Percentiles rank a stretch among this genome's conserved stretches.
Evolutionary conservation across 2,329 filamentous ascomycete genomes (phyloP).

Genomic region (Stemphylium beticola): DNA sequence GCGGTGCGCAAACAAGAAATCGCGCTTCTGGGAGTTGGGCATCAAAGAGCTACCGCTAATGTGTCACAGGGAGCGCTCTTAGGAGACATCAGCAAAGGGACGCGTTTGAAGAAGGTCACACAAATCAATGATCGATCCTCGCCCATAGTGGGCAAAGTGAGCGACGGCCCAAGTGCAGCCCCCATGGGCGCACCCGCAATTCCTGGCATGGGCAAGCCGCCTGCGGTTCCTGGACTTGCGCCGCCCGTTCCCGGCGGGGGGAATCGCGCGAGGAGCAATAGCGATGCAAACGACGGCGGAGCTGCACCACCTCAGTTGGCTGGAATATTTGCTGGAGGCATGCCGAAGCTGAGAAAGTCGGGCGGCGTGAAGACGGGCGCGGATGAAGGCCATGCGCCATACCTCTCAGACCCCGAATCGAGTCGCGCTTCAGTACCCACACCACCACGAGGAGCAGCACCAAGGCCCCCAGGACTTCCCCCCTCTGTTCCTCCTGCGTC

Average conservation of each 20-base stretch:
- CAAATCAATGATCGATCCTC: constrained; percentile 93
- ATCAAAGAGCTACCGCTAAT: constrained; percentile 30
- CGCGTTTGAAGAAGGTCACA: constrained; percentile 75
- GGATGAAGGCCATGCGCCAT: constrained; percentile 69
- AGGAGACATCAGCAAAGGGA: constrained; percentile 84
- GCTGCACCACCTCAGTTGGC: constrained; percentile 73
- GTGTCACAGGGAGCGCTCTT: constrained; percentile 77
- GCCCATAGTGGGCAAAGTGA: constrained; percentile 67
- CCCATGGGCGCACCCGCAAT: constrained; percentile 79
- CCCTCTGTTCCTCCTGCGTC: constrained; percentile 57
- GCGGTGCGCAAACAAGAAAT: neutral
- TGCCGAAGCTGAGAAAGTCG: constrained; percentile 91
- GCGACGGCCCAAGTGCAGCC: constrained; percentile 63
- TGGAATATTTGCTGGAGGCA: constrained; percentile 89
- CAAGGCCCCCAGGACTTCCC: constrained; percentile 54
- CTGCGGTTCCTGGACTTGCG: constrained; percentile 68
- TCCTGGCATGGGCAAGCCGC: constrained; percentile 61
- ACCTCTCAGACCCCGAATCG: constrained; percentile 80
- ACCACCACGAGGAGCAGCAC: constrained; percentile 60
- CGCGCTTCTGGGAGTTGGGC: neutral
- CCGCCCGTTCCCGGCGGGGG: constrained; percentile 66
- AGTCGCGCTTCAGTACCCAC: constrained; percentile 58
- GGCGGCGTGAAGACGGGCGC: constrained; percentile 69
- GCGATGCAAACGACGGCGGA: constrained; percentile 65
- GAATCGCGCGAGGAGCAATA: constrained; percentile 77